Conservation (phyloP, 2,329 filamentous ascomycete species). For the Aspergillus eucalypticola region DNA sequence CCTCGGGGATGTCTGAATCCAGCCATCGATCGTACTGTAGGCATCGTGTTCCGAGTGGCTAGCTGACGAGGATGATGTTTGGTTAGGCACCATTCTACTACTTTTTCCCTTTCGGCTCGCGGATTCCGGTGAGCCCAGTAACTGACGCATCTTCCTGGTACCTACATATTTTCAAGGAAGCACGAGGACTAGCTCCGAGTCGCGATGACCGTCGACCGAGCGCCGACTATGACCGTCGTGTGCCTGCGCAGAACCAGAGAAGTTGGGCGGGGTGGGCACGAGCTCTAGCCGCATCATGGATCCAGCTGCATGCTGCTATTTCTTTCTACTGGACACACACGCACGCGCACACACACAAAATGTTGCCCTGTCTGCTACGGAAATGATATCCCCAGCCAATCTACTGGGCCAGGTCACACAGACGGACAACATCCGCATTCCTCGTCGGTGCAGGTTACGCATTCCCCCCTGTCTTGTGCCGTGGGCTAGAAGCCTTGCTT, state of each 20-base stretch:
- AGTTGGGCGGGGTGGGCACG: neutral
- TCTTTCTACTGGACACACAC: too few relatives aligned
- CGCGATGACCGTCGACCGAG: neutral
- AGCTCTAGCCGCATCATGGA: slow-evolving; percentile 1
- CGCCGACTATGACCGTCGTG: neutral
- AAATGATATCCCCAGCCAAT: slow-evolving; percentile 8
- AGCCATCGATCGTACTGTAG: neutral
- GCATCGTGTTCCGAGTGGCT: neutral
- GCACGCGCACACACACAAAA: too few relatives aligned
- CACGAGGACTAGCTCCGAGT: neutral
- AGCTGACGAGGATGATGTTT: neutral
- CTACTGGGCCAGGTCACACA: neutral
- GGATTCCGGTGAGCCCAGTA: neutral
- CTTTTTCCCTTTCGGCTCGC: neutral
- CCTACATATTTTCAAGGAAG: neutral
- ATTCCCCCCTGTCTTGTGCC: neutral
- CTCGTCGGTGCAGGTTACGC: slow-evolving; percentile 4
- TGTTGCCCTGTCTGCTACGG: neutral
- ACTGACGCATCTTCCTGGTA: neutral
- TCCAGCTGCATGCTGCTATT: neutral
- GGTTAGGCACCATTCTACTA: neutral
- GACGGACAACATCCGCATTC: slow-evolving; percentile 5
- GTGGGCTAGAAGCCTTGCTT: neutral
- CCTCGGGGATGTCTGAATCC: too few relatives aligned
- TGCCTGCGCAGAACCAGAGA: neutral